These are phyloP conservation scores for Chrysopogon serrulatus DNA, from an alignment of 176 grass and related monocot genomes.

Conservation along the genomic window DNA sequence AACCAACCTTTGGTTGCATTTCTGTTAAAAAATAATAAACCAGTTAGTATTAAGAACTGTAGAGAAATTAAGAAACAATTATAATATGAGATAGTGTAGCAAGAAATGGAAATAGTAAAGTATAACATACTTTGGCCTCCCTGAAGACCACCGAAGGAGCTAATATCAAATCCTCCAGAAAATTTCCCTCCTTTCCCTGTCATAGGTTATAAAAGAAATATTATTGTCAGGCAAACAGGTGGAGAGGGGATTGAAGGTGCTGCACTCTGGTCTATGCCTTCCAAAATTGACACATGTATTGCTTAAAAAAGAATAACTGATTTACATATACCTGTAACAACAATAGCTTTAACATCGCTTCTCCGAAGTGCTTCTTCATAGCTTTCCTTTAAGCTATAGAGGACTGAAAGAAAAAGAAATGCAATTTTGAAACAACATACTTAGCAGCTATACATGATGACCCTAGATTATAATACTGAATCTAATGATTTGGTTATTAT, in stretches of 20 bases:
- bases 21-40: slow-evolving; percentile 32
- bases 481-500: background rate
- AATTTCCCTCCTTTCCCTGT: slow-evolving; percentile 75
- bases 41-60: background rate
- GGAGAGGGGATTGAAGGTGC: background rate
- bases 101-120: background rate
- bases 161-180: slow-evolving; percentile 92
- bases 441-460: background rate
- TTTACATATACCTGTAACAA: slow-evolving; percentile 60
- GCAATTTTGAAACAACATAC: background rate
- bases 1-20: slow-evolving; percentile 70
- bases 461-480: background rate
- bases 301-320: slow-evolving; percentile 12
- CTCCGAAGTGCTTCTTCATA: slow-evolving; percentile 75
- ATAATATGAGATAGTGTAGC: background rate
- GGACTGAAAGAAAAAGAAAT: slow-evolving; percentile 40
- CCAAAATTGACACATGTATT: slow-evolving; percentile 3
- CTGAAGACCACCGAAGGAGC: slow-evolving; percentile 61
- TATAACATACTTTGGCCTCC: slow-evolving; percentile 50
- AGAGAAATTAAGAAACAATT: background rate
- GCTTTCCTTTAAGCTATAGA: slow-evolving; percentile 66
- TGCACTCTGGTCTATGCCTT: background rate
- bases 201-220: slow-evolving; percentile 16
- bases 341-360: slow-evolving; percentile 90
- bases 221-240: background rate